phyloP scores from a whole-genome alignment of 2,329 filamentous ascomycete genomes.

The Penicillium sclerotiorum region DNA sequence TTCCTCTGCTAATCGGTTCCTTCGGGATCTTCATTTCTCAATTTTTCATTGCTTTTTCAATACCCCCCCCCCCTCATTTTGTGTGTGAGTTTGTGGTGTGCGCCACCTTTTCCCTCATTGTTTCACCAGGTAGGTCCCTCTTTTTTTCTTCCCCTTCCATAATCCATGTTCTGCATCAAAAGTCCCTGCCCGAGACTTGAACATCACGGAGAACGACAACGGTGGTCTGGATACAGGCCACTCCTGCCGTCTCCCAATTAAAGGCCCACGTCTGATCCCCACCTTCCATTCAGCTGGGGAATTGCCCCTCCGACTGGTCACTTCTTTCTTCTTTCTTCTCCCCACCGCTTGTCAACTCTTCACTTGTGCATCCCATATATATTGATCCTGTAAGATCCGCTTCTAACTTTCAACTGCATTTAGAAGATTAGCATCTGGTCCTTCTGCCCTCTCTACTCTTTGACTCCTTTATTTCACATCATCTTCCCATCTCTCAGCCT shows the following conservation, averaged over 20 bases:
- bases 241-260: constrained; percentile 24
- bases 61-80: neutral
- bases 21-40: neutral
- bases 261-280: constrained; percentile 26
- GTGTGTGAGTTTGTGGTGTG: constrained; percentile 5
- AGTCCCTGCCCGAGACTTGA: constrained; percentile 5
- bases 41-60: too few relatives aligned
- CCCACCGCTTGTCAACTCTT: neutral
- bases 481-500: constrained; percentile 23
- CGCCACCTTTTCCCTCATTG: neutral
- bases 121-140: neutral
- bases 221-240: neutral
- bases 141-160: neutral
- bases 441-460: neutral
- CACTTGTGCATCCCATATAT: neutral
- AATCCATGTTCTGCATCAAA: constrained; percentile 1
- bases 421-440: neutral
- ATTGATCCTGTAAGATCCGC: neutral
- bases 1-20: constrained; percentile 2
- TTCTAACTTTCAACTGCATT: neutral
- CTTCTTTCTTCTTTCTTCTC: neutral
- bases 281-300: constrained; percentile 11
- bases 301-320: constrained; percentile 2
- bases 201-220: neutral
- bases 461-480: neutral